Conservation (phyloP, 129 eudicot genomes). For the Artemisia argyi region DNA sequence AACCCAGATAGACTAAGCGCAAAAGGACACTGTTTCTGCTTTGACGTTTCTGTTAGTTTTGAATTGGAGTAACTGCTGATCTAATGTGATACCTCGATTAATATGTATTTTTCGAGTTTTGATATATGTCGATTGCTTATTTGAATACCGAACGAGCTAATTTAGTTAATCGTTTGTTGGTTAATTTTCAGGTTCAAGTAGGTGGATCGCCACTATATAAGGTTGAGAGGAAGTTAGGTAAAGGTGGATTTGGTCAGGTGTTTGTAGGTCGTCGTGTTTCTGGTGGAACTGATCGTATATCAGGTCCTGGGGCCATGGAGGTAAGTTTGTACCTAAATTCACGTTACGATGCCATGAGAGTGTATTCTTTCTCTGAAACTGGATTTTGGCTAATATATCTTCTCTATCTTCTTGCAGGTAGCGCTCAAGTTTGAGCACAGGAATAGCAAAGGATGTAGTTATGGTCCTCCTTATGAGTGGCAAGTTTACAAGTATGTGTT, state of each 20-base stretch:
- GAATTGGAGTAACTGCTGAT: slow-evolving; percentile 6
- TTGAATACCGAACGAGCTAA: slow-evolving; percentile 8
- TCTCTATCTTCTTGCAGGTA: slow-evolving; percentile 34
- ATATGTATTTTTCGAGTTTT: neutral
- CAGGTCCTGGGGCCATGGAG: slow-evolving; percentile 76
- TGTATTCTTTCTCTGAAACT: slow-evolving; percentile 7
- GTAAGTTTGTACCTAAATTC: slow-evolving; percentile 31
- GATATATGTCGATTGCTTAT: neutral
- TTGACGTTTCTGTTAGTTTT: neutral
- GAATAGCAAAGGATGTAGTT: slow-evolving; percentile 86
- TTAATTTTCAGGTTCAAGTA: slow-evolving; percentile 67
- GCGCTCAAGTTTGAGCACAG: slow-evolving; percentile 83
- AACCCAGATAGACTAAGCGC: neutral
- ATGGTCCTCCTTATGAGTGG: slow-evolving; percentile 93
- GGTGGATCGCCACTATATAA: slow-evolving; percentile 78
- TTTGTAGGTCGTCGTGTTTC: slow-evolving; percentile 79
- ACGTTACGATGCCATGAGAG: slow-evolving; percentile 33
- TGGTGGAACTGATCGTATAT: slow-evolving; percentile 58
- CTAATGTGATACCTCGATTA: neutral
- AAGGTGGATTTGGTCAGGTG: slow-evolving; percentile 92
- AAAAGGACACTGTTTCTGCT: neutral
- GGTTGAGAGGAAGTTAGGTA: slow-evolving; percentile 81
- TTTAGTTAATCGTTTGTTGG: neutral
- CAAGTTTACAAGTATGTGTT: slow-evolving; percentile 80
- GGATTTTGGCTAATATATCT: neutral